A percentile compares a stretch with the other conserved stretches of the same genome.
Conservation (phyloP, 495 filamentous ascomycete genomes). For the Penicillium salamii region DNA sequence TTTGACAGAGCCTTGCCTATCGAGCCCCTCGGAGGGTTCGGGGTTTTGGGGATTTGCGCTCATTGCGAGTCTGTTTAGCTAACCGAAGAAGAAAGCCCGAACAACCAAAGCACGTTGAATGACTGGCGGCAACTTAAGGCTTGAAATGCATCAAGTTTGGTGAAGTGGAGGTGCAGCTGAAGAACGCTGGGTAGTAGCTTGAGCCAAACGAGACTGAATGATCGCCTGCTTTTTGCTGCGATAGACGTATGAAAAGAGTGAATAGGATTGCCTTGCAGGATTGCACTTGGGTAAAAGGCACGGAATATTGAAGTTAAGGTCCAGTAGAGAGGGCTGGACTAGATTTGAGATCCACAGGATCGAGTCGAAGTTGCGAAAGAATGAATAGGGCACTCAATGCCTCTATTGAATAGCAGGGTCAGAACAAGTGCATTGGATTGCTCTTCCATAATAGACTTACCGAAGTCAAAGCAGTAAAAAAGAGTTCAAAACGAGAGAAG, state of each 20-base stretch:
- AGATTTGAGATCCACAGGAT: slow-evolving; percentile 6
- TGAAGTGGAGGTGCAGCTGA: background rate
- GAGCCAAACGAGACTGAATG: background rate
- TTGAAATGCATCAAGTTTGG: slow-evolving; percentile 1
- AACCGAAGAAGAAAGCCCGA: background rate
- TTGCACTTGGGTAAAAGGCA: slow-evolving; percentile 6
- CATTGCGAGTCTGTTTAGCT: slow-evolving; percentile 10
- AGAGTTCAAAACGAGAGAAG: slow-evolving; percentile 14
- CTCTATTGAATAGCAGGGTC: slow-evolving; percentile 17
- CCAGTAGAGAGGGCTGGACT: slow-evolving; percentile 14
- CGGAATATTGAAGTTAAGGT: slow-evolving; percentile 8
- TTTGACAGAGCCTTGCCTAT: slow-evolving; percentile 43
- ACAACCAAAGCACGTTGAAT: background rate
- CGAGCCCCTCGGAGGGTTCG: slow-evolving; percentile 11
- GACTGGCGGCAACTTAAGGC: slow-evolving; percentile 1
- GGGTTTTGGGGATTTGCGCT: slow-evolving; percentile 8
- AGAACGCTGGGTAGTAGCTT: background rate
- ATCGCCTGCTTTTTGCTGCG: slow-evolving; percentile 11
- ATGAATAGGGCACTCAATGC: slow-evolving; percentile 40
- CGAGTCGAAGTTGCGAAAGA: slow-evolving; percentile 18
- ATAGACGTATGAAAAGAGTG: slow-evolving; percentile 17
- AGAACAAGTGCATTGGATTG: background rate
- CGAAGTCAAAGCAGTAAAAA: background rate
- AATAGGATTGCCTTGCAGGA: slow-evolving; percentile 3
- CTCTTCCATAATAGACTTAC: background rate